Evolutionary conservation across 345 rosid genomes (phyloP).

Genomic region (Murraya paniculata): DNA sequence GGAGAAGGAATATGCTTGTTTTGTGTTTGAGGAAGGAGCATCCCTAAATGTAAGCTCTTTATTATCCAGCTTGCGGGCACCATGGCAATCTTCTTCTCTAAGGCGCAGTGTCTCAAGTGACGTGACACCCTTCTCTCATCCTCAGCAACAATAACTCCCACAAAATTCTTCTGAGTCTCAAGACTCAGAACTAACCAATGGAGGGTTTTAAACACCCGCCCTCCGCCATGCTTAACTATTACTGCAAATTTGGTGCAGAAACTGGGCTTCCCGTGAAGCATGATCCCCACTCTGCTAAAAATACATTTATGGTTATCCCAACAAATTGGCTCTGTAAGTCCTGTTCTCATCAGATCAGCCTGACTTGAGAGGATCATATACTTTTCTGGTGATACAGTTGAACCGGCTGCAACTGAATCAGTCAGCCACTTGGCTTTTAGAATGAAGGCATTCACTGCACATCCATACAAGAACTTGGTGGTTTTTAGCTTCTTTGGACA

Average conservation of each 20-base stretch:
- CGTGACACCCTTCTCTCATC: slow-evolving; percentile 43
- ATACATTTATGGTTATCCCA: slow-evolving; percentile 15
- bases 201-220: slow-evolving; percentile 51
- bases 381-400: slow-evolving; percentile 41
- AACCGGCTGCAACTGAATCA: slow-evolving; percentile 53
- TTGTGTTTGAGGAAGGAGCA: slow-evolving; percentile 32
- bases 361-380: slow-evolving; percentile 45
- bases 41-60: slow-evolving; percentile 47
- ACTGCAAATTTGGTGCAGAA: slow-evolving; percentile 50
- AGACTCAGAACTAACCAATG: slow-evolving; percentile 40
- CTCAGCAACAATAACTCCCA: slow-evolving; percentile 49
- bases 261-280: slow-evolving; percentile 54
- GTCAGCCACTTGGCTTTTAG: slow-evolving; percentile 50
- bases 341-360: slow-evolving; percentile 7
- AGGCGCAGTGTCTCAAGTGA: slow-evolving; percentile 58
- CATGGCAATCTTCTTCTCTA: slow-evolving; percentile 52
- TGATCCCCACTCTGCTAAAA: slow-evolving; percentile 51
- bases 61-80: slow-evolving; percentile 47
- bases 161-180: slow-evolving; percentile 35
- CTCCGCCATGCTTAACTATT: slow-evolving; percentile 66
- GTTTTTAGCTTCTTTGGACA: slow-evolving; percentile 57
- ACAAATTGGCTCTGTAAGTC: slow-evolving; percentile 19
- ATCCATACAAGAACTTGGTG: slow-evolving; percentile 57
- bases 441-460: slow-evolving; percentile 49
- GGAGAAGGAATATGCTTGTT: slow-evolving; percentile 8